Base-by-base conservation (phyloP, 306 rosid species). In the Gleditsia sinensis region DNA sequence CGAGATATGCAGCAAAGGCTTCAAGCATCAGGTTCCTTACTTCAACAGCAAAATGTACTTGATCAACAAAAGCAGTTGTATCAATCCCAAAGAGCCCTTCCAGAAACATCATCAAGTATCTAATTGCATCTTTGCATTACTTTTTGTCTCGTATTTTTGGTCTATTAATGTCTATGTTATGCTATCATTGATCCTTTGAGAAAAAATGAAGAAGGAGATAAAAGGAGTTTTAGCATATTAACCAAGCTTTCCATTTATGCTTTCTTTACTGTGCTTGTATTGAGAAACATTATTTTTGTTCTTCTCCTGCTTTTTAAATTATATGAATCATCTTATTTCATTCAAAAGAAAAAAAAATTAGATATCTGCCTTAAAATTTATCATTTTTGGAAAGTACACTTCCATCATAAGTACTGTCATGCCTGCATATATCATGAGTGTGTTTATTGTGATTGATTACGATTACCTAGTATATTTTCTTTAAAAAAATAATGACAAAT, bases 41-140 rank as follows among this genome's bases (percentile, higher is more conserved):
- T 85, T 86, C 99, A 90, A 76, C 83, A 85, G 34, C 85, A 81
- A 74, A 86, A 82, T 70, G 87, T 90, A 66, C 80, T 90, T 78
- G 99, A 95, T 83, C 99, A 84, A 73, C 99, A 80, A 78, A 92
- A 92, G 85, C 99, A 92, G 82, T 45, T 90, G 61, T 95, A 90
- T 82, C 98, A 90, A 81, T 50, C 97, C 74, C 98, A 86, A 67
- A 88, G 94, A 75, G 67, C 90, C 49, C 88, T 80, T 79, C 97
- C 86, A 40, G 99, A 95, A 74, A 86, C 97, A 7, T 89, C 99
- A 24, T 90, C 99, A 40, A 87, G 99, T 95, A 88, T 4, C 89
- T 71, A 77, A 25, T 77, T 71, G 64, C 21, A 3, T 57, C 32
- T 74, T 46, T 73, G 66, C 73, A 16, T 63, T 55, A 42, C 71